Evolutionary conservation across 768 basidiomycete genomes (phyloP).

Genomic region (Suillus fuscotomentosus): DNA sequence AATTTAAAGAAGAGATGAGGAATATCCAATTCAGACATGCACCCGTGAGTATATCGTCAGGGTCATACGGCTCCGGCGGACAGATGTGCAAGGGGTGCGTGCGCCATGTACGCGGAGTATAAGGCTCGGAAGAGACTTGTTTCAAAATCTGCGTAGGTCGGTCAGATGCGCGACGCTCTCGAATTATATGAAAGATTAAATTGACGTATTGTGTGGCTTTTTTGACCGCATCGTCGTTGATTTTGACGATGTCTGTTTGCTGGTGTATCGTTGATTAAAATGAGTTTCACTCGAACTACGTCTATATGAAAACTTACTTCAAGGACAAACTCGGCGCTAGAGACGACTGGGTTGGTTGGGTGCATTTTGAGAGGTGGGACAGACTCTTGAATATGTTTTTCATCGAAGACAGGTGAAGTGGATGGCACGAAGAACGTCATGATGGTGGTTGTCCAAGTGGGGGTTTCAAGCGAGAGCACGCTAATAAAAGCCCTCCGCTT

Average conservation of each 20-base stretch:
- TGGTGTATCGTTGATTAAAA: conserved; percentile 23
- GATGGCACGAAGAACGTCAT: not conserved
- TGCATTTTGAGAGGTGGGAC: conserved; percentile 12
- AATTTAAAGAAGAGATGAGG: conserved; percentile 82
- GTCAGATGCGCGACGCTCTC: conserved; percentile 1
- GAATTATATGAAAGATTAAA: conserved; percentile 10
- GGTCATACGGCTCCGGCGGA: conserved; percentile 62
- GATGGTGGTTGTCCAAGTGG: not conserved
- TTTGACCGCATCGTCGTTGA: conserved; percentile 60
- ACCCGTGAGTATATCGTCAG: conserved; percentile 52
- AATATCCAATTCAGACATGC: conserved; percentile 83
- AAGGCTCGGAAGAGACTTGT: conserved; percentile 59
- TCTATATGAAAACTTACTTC: conserved; percentile 37
- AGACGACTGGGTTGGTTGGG: conserved; percentile 55
- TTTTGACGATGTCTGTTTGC: conserved; percentile 58
- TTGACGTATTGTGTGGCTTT: conserved; percentile 65
- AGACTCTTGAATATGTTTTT: conserved; percentile 7
- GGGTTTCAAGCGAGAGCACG: not conserved
- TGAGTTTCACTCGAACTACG: not conserved
- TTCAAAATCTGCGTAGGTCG: conserved; percentile 52
- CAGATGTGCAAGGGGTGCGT: conserved; percentile 65
- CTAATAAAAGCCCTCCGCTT: not conserved
- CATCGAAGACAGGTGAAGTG: conserved; percentile 4
- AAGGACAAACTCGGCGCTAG: conserved; percentile 55
- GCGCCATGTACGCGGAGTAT: conserved; percentile 81